Conservation (phyloP, 495 filamentous ascomycete species). For the Xylaria sp. region DNA sequence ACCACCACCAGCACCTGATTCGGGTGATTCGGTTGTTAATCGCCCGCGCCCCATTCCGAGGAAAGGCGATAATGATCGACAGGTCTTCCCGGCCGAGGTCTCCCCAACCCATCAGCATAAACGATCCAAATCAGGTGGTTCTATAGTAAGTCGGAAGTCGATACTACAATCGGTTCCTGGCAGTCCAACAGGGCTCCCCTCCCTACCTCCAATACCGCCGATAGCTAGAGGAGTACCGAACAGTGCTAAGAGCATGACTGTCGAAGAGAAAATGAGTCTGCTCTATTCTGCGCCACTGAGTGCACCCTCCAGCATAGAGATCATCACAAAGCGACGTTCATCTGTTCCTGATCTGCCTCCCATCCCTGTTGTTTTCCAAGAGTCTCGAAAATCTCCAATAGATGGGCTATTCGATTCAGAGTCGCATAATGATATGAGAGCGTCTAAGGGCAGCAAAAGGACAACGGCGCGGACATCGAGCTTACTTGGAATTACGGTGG, state of each 20-base stretch:
- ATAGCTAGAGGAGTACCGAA: slow-evolving; percentile 47
- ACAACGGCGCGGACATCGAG: slow-evolving; percentile 47
- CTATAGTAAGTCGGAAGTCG: slow-evolving; percentile 50
- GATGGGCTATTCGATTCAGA: slow-evolving; percentile 3
- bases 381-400: slow-evolving; percentile 14
- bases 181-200: slow-evolving; percentile 56
- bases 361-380: slow-evolving; percentile 43
- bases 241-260: slow-evolving; percentile 61
- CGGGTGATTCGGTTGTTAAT: slow-evolving; percentile 51
- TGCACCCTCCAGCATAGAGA: slow-evolving; percentile 31
- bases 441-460: slow-evolving; percentile 41
- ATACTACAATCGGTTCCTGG: slow-evolving; percentile 51
- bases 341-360: slow-evolving; percentile 52
- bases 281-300: slow-evolving; percentile 54
- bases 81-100: slow-evolving; percentile 51
- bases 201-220: slow-evolving; percentile 54
- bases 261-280: slow-evolving; percentile 58
- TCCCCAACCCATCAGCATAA: slow-evolving; percentile 44
- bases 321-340: slow-evolving; percentile 43
- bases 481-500: slow-evolving; percentile 50
- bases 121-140: slow-evolving; percentile 54
- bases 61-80: slow-evolving; percentile 47
- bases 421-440: slow-evolving; percentile 24
- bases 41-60: slow-evolving; percentile 60
- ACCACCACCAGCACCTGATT: slow-evolving; percentile 35